A percentile compares a stretch with the other conserved stretches of the same genome.
phyloP scores from a whole-genome alignment of 345 rosid genomes.

The Brassica rapa region DNA sequence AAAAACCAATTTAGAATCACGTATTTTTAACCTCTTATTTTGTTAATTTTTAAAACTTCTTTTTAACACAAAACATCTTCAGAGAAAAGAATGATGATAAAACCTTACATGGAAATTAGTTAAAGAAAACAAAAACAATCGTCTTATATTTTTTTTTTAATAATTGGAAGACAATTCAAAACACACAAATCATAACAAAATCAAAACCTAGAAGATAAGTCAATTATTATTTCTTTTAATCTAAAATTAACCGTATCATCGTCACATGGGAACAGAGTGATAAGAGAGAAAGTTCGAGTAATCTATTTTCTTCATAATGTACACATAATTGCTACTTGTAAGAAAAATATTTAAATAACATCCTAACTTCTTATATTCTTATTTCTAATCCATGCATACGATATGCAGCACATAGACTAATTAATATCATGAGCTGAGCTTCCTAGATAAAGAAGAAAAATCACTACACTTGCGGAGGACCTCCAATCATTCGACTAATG shows the following conservation, averaged over 20 bases:
- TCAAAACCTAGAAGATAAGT: neutral
- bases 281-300: neutral
- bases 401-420: too few species aligned
- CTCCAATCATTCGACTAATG: too few species aligned
- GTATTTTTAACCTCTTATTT: neutral
- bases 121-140: neutral
- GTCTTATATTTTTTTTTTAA: neutral
- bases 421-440: too few species aligned
- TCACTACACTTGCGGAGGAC: too few species aligned
- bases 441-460: too few species aligned
- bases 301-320: neutral
- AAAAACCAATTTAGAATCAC: neutral
- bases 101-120: neutral
- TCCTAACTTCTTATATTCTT: neutral
- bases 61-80: neutral
- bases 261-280: neutral
- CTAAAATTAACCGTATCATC: neutral
- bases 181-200: neutral
- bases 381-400: too few species aligned
- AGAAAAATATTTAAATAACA: neutral
- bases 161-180: neutral
- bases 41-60: neutral
- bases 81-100: neutral
- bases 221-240: neutral
- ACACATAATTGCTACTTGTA: neutral